phyloP scores from a whole-genome alignment of 139 green algal species.

The Pseudopediastrum boryanum region DNA sequence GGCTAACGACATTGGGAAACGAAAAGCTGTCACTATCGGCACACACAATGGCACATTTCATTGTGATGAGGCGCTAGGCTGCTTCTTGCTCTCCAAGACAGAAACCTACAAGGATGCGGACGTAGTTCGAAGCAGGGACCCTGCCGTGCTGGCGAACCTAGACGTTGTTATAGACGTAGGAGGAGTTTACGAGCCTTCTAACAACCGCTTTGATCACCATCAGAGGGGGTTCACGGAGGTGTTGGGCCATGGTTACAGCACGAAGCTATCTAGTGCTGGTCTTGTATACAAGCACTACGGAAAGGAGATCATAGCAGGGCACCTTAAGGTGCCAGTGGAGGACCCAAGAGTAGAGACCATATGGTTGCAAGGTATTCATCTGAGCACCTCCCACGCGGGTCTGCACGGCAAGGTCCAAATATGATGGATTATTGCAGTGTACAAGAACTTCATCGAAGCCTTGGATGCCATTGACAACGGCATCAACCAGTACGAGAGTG shows the following conservation, averaged over 20 bases:
- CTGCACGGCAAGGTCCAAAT: background rate
- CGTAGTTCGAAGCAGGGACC: conserved; percentile 61
- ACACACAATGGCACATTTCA: conserved; percentile 96
- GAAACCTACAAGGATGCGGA: background rate
- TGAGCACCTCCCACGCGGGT: background rate
- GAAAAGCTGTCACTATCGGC: conserved; percentile 65
- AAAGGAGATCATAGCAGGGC: conserved; percentile 61
- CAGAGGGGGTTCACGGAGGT: conserved; percentile 86
- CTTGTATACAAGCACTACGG: conserved; percentile 87
- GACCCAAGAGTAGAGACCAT: conserved; percentile 78
- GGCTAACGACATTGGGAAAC: conserved; percentile 23
- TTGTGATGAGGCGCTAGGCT: conserved; percentile 97
- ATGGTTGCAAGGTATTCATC: conserved; percentile 54
- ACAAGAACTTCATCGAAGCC: conserved; percentile 95
- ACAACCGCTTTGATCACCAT: conserved; percentile 91
- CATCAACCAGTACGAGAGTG: conserved; percentile 74
- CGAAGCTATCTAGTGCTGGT: conserved; percentile 73
- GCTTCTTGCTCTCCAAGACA: conserved; percentile 74
- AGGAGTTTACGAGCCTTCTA: conserved; percentile 75
- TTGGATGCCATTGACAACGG: conserved; percentile 98
- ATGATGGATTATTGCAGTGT: conserved; percentile 69
- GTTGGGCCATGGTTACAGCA: conserved; percentile 76
- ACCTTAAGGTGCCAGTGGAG: conserved; percentile 55
- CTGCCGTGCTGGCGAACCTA: conserved; percentile 73
- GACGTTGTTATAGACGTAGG: conserved; percentile 95